A percentile compares a stretch with the other conserved stretches of the same genome.
These are phyloP conservation scores for Diutina scorzettiae DNA, from an alignment of 1,139 yeast genomes.

Conservation along the genomic window DNA sequence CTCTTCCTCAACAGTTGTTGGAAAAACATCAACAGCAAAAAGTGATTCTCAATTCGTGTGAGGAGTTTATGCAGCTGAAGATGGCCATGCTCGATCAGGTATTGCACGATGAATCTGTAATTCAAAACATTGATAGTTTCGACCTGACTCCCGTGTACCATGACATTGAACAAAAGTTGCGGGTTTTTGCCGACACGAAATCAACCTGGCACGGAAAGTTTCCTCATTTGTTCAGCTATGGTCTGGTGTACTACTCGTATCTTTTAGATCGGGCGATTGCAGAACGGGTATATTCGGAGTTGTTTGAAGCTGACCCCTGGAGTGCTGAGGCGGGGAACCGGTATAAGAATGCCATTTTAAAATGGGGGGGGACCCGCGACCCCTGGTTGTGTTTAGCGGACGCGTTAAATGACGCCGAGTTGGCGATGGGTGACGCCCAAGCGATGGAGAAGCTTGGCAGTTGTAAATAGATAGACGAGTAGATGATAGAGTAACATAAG, in stretches of 20 bases:
- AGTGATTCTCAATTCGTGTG: constrained; percentile 51
- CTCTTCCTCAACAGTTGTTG: constrained; percentile 35
- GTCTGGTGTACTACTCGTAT: constrained; percentile 89
- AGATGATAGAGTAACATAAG: too few relatives aligned
- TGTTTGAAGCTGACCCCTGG: constrained; percentile 63
- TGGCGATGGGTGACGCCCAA: constrained; percentile 53
- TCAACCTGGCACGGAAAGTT: constrained; percentile 92
- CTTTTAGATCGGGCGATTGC: constrained; percentile 90
- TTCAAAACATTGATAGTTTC: constrained; percentile 19
- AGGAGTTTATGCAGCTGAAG: constrained; percentile 76
- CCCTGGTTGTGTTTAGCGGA: constrained; percentile 85
- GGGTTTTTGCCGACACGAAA: constrained; percentile 46
- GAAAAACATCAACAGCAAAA: constrained; percentile 38
- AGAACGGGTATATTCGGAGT: constrained; percentile 64
- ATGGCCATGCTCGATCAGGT: constrained; percentile 85
- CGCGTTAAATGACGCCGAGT: constrained; percentile 50
- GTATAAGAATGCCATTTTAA: constrained; percentile 57
- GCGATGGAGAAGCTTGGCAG: constrained; percentile 61
- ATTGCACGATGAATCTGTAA: constrained; percentile 41
- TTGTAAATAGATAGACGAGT: constrained; percentile 7
- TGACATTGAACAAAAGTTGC: constrained; percentile 42
- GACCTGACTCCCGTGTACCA: constrained; percentile 55
- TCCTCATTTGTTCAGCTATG: constrained; percentile 89
- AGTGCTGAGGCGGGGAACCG: constrained; percentile 61
- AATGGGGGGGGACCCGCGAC: constrained; percentile 91